These are phyloP conservation scores for Pestalotiopsis sp. DNA, from an alignment of 2,329 filamentous ascomycete species.

Conservation along the genomic window DNA sequence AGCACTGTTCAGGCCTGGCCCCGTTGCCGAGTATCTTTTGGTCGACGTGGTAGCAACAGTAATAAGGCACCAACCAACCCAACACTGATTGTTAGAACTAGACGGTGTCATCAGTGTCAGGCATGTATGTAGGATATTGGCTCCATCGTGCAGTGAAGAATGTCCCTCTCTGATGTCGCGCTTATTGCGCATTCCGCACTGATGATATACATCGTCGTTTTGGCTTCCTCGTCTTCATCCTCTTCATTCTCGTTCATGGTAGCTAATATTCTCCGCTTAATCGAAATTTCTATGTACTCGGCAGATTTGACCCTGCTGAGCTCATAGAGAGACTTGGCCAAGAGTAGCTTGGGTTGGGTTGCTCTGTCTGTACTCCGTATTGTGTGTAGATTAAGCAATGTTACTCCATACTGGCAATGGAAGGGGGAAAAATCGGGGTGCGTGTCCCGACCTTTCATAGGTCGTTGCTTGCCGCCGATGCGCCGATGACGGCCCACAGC, in stretches of 20 bases:
- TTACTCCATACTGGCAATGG: constrained; percentile 21
- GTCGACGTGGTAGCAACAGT: neutral
- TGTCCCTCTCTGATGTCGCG: neutral
- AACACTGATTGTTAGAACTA: neutral
- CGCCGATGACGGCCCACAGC: constrained; percentile 19
- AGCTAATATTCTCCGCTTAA: neutral
- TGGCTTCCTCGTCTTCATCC: neutral
- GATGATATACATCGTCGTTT: neutral
- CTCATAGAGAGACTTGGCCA: neutral
- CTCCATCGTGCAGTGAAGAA: neutral
- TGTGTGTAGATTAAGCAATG: neutral
- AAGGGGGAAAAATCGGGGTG: constrained; percentile 22
- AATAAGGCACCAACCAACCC: neutral
- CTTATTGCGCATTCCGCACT: neutral
- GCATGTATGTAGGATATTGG: neutral
- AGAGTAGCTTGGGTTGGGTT: neutral
- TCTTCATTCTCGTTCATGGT: neutral
- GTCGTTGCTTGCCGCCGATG: constrained; percentile 40
- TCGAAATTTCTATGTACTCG: neutral
- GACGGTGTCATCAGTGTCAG: too few species aligned
- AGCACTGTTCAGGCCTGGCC: too few species aligned
- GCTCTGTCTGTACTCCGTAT: too few species aligned
- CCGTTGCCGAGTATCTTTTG: too few species aligned
- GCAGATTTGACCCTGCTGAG: neutral
- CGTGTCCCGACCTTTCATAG: constrained; percentile 39